These are phyloP conservation scores for Penicillium aurantiogriseum DNA, from an alignment of 2,329 filamentous ascomycete species.

Conservation along the genomic window DNA sequence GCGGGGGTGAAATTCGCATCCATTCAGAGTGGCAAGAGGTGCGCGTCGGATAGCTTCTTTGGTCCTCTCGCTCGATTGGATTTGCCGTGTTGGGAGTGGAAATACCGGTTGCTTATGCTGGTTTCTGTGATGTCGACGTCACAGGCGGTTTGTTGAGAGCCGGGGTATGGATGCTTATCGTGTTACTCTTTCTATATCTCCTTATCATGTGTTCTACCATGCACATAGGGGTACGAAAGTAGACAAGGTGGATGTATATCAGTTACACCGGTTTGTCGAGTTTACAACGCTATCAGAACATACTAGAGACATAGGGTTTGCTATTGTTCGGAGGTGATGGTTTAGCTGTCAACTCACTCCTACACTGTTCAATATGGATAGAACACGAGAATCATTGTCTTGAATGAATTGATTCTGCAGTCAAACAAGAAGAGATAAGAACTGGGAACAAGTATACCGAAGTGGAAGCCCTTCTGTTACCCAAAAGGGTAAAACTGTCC, in stretches of 20 bases:
- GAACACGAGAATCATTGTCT: neutral
- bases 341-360: neutral
- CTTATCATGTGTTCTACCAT: neutral
- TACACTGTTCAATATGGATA: neutral
- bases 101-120: constrained; percentile 9
- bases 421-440: constrained; percentile 11
- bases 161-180: constrained; percentile 2
- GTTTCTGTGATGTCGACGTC: neutral
- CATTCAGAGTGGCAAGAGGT: constrained; percentile 1
- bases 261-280: neutral
- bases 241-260: neutral
- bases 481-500: constrained; percentile 36
- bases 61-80: constrained; percentile 14
- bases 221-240: neutral
- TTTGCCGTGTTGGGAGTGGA: constrained; percentile 29
- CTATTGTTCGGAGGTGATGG: neutral
- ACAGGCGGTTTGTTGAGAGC: constrained; percentile 2
- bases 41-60: constrained; percentile 17
- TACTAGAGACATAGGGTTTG: neutral
- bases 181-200: neutral
- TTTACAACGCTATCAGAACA: neutral
- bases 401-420: neutral
- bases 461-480: constrained; percentile 26
- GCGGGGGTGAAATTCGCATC: constrained; percentile 19
- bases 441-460: constrained; percentile 25